Evolutionary conservation across 2,329 filamentous ascomycete genomes (phyloP), one percentile per base, ranked within the genome.

Genomic region (Xylariales sp.): DNA sequence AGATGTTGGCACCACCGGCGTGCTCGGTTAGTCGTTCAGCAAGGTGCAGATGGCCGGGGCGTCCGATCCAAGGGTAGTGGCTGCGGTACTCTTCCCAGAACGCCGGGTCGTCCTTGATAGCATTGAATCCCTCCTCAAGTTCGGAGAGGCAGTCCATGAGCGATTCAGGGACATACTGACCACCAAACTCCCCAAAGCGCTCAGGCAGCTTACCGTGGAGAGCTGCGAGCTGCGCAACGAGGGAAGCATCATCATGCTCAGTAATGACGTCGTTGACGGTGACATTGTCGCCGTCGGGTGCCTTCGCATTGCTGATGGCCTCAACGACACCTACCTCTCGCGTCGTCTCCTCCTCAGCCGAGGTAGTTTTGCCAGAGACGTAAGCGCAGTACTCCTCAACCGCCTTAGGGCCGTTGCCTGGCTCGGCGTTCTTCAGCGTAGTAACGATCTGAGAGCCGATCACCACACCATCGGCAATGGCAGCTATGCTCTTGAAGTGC

Each of bases 31-130:
- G 70, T 37, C 90, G 82, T 51, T 93, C 82, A 2, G 93, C 93
- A 37, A 90, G 69, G 66, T 98, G 93, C 37, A 98, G 72, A 50
- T 91, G 89, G 37, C 91, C 93, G 2, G 93, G 91, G 31, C 93
- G 83, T 40, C 90, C 89, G 85, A 98, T 98, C 72, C 93, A 98
- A 27, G 88, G 85, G 64, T 97, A 98, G 71, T 95, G 93, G 5
- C 88, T 88, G 48, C 88, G 78, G 69, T 88, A 98, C 65, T 98
- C 93, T 56, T 95, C 86, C 93, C 93, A 98, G 74, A 98, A 98
- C 38, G 78, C 75, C 5, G 88, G 84, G 57, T 97, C 91, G 46
- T 94, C 81, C 54, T 83, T 83, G 43, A 93, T 89, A 52, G 84
- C 70, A 53, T 93, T 83, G 72, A 98, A 98, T 23, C 91, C 93